These are phyloP conservation scores for Salix brachista DNA, from an alignment of 345 rosid species.

Conservation along the genomic window DNA sequence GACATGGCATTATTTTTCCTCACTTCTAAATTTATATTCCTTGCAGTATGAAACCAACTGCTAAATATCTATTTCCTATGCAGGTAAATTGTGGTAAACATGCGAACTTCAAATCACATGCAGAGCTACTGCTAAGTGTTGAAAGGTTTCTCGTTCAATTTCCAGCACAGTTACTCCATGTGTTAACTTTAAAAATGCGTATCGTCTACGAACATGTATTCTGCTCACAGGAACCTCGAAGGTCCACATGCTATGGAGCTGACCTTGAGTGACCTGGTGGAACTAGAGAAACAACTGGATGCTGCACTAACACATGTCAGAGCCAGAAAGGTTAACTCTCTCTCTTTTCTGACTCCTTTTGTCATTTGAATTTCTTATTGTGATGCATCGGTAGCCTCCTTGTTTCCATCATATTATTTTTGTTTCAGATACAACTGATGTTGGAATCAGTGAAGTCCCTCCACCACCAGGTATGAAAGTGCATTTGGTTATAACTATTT, in stretches of 20 bases:
- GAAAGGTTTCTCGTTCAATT: slow-evolving; percentile 31
- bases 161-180: not conserved
- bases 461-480: slow-evolving; percentile 37
- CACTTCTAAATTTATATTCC: not conserved
- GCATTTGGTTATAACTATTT: not conserved
- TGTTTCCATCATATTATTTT: not conserved
- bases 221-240: slow-evolving; percentile 31
- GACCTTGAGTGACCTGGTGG: slow-evolving; percentile 22
- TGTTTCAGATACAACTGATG: slow-evolving; percentile 35
- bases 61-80: not conserved
- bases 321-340: slow-evolving; percentile 36
- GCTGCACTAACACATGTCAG: slow-evolving; percentile 22
- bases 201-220: not conserved
- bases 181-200: not conserved
- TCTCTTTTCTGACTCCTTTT: not conserved
- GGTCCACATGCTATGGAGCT: slow-evolving; percentile 30
- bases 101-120: slow-evolving; percentile 15
- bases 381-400: no score
- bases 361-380: not conserved
- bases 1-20: not conserved
- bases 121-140: slow-evolving; percentile 30
- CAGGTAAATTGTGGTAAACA: slow-evolving; percentile 20
- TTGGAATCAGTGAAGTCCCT: slow-evolving; percentile 29
- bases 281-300: slow-evolving; percentile 34
- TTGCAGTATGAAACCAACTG: not conserved